A percentile compares a stretch with the other conserved stretches of the same genome.
Conservation (phyloP, 176 grass and related monocot species). For the Zoysia pacifica region DNA sequence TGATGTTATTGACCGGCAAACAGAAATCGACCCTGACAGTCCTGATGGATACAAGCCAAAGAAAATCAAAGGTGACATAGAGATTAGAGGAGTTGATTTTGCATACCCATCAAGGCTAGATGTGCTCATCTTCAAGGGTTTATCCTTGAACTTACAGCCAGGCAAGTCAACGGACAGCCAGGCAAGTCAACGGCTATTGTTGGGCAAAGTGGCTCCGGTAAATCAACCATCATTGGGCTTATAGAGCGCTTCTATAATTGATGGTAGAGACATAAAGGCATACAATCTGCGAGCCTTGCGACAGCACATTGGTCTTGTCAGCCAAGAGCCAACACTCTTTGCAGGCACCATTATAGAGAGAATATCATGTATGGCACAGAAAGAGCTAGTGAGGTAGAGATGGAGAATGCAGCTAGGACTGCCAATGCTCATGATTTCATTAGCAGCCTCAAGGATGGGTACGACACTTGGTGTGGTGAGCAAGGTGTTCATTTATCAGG, state of each 20-base stretch:
- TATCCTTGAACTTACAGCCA: slow-evolving; percentile 72
- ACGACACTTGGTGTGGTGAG: slow-evolving; percentile 83
- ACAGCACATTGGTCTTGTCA: slow-evolving; percentile 77
- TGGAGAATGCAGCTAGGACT: slow-evolving; percentile 71
- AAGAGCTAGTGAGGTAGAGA: slow-evolving; percentile 54
- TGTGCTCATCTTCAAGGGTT: slow-evolving; percentile 75
- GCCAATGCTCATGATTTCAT: slow-evolving; percentile 89
- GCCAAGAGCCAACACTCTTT: slow-evolving; percentile 87
- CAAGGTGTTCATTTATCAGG: slow-evolving; percentile 82
- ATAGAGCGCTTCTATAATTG: slow-evolving; percentile 95
- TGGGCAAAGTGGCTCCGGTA: slow-evolving; percentile 92
- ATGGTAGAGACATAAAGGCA: slow-evolving; percentile 64
- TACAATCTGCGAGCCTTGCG: slow-evolving; percentile 71
- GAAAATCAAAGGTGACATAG: slow-evolving; percentile 66
- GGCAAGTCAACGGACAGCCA: slow-evolving; percentile 74
- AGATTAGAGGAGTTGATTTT: slow-evolving; percentile 75
- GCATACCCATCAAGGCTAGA: slow-evolving; percentile 70
- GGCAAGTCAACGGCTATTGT: slow-evolving; percentile 86
- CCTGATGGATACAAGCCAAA: slow-evolving; percentile 58
- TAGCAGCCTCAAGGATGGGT: slow-evolving; percentile 89
- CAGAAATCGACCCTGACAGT: slow-evolving; percentile 73
- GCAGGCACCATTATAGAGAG: slow-evolving; percentile 66
- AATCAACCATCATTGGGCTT: slow-evolving; percentile 87
- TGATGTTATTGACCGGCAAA: slow-evolving; percentile 73
- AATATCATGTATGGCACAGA: slow-evolving; percentile 83